Evolutionary conservation across 176 grass and related monocot species (phyloP).

Genomic region (Tuctoria greenei): DNA sequence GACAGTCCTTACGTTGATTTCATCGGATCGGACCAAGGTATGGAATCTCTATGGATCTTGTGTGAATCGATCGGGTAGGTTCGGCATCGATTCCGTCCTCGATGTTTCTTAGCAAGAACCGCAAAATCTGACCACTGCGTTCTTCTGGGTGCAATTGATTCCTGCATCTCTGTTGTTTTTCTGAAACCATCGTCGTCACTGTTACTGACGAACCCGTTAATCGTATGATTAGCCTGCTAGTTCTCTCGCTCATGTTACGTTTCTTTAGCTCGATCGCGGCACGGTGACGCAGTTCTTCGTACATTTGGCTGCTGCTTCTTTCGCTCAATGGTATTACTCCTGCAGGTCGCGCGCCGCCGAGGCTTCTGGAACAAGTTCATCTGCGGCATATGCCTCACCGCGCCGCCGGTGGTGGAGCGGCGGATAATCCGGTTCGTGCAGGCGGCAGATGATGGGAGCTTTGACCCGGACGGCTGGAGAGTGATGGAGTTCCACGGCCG

Average conservation of each 20-base stretch:
- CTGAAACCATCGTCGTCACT: not conserved
- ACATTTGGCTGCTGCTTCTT: not conserved
- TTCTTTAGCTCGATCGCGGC: too few relatives aligned
- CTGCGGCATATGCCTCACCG: too few relatives aligned
- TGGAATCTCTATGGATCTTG: not conserved
- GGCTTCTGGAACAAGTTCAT: too few relatives aligned
- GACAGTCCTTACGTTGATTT: not conserved
- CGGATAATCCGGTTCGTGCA: not conserved
- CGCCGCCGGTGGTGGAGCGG: not conserved
- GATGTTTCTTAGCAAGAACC: too few relatives aligned
- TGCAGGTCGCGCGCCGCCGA: not conserved
- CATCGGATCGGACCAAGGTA: not conserved
- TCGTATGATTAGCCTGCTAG: not conserved
- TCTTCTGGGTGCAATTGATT: not conserved
- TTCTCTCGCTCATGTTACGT: too few relatives aligned
- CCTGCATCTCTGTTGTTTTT: not conserved
- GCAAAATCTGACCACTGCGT: too few relatives aligned
- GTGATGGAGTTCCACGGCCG: not conserved
- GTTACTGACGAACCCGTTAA: not conserved
- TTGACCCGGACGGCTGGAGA: not conserved
- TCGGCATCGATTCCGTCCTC: not conserved
- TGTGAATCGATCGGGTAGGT: not conserved
- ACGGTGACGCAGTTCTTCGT: not conserved
- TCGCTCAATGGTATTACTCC: not conserved
- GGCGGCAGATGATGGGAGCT: not conserved